Conservation (phyloP, 1,284 basidiomycete genomes). For the Puccinia coronata region DNA sequence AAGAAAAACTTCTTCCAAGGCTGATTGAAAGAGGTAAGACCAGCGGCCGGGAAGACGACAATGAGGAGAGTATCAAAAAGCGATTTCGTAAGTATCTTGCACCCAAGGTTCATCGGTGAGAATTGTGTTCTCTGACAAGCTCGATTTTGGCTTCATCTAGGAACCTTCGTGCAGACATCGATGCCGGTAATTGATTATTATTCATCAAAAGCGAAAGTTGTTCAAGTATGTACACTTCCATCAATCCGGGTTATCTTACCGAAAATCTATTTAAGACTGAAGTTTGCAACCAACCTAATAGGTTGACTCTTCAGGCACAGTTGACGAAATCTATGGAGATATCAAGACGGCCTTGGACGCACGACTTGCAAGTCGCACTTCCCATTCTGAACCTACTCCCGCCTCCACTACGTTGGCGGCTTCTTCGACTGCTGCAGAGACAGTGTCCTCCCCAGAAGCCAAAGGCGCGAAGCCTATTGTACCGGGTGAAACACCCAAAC, state of each 20-base stretch:
- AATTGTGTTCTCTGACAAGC: constrained; percentile 7
- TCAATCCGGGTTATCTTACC: neutral
- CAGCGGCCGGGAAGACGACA: constrained; percentile 93
- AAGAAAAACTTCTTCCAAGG: constrained; percentile 83
- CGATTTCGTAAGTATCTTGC: constrained; percentile 72
- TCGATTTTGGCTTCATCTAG: constrained; percentile 61
- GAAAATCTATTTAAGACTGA: neutral
- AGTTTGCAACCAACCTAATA: neutral
- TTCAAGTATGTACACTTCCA: constrained; percentile 65
- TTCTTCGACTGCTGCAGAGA: neutral
- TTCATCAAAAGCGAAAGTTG: constrained; percentile 70
- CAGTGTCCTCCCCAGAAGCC: neutral
- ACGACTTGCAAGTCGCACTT: constrained; percentile 9
- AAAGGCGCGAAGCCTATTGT: neutral
- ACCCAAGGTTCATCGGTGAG: neutral
- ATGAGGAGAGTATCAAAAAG: constrained; percentile 91
- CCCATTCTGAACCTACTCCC: neutral
- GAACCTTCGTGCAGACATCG: constrained; percentile 83
- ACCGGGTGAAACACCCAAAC: constrained; percentile 15
- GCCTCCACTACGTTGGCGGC: neutral
- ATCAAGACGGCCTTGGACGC: constrained; percentile 16
- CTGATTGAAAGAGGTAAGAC: constrained; percentile 88
- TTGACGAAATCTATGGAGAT: constrained; percentile 32
- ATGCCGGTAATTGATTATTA: constrained; percentile 95
- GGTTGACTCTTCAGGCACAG: constrained; percentile 35